Percentiles rank a stretch among this genome's conserved stretches.
Evolutionary conservation across 108 stramenopile genomes (phyloP).

Genomic region (Cyclotella choctawhatcheeana): DNA sequence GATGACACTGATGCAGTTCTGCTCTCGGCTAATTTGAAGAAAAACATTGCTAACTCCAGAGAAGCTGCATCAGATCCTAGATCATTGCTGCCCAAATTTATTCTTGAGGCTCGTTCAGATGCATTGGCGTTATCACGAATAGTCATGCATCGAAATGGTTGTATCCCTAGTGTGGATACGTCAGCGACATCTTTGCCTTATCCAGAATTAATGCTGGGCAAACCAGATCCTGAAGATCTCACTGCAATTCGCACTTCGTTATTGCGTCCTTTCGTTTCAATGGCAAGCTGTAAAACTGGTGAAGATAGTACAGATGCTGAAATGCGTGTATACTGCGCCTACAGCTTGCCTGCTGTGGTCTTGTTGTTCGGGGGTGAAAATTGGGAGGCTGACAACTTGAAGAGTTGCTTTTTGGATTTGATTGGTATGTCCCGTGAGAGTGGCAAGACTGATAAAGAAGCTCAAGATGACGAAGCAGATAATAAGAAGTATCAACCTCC

Average conservation of each 20-base stretch:
- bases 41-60: constrained; percentile 3
- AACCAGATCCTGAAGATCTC: constrained; percentile 71
- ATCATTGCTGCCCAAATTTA: constrained; percentile 41
- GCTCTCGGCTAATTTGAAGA: constrained; percentile 30
- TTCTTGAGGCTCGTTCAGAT: constrained; percentile 49
- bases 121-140: constrained; percentile 49
- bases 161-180: constrained; percentile 22
- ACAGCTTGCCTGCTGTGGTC: constrained; percentile 96
- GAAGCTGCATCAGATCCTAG: constrained; percentile 25
- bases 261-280: constrained; percentile 81
- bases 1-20: constrained; percentile 47
- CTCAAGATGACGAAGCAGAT: constrained; percentile 20
- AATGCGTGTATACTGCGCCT: constrained; percentile 96
- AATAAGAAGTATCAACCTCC: constrained; percentile 51
- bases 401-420: constrained; percentile 81
- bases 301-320: constrained; percentile 90
- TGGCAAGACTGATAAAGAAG: constrained; percentile 22
- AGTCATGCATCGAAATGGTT: constrained; percentile 41
- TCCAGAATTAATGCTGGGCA: constrained; percentile 37
- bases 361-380: constrained; percentile 81
- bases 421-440: constrained; percentile 45
- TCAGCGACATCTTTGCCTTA: constrained; percentile 20
- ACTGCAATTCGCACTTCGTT: constrained; percentile 62
- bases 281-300: constrained; percentile 79
- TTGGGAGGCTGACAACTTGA: constrained; percentile 84